phyloP scores from a whole-genome alignment of 2,329 filamentous ascomycete species.

The Alternaria rosae region DNA sequence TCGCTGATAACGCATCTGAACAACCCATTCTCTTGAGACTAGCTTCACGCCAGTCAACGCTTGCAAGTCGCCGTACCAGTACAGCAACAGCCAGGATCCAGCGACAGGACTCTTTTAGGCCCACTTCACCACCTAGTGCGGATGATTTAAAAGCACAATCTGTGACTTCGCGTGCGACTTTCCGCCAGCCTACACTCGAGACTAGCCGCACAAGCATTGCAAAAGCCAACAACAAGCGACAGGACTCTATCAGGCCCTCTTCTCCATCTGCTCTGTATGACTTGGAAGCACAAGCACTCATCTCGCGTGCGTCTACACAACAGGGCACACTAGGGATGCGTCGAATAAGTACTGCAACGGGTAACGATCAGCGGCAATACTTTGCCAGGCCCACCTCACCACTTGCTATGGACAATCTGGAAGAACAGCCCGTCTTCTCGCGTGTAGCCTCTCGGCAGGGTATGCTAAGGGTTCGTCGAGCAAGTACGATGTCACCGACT shows the following conservation, averaged over 20 bases:
- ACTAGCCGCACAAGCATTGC: background rate
- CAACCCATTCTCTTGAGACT: background rate
- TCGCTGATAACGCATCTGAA: background rate
- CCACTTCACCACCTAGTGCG: background rate
- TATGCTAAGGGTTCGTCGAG: background rate
- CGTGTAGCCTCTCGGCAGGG: background rate
- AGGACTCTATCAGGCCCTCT: background rate
- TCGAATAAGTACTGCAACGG: background rate
- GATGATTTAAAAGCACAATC: slow-evolving; percentile 1
- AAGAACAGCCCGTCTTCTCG: background rate
- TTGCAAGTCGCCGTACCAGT: background rate
- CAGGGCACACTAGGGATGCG: background rate
- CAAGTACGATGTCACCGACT: background rate
- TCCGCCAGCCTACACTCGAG: background rate
- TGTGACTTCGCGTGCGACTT: background rate
- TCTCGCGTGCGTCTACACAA: background rate
- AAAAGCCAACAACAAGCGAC: background rate
- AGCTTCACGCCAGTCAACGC: background rate
- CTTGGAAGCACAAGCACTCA: background rate
- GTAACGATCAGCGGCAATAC: background rate
- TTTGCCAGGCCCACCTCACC: background rate
- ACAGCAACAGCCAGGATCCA: background rate
- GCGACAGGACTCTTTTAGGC: background rate
- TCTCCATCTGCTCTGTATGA: background rate
- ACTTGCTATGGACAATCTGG: slow-evolving; percentile 13